phyloP scores from a whole-genome alignment of 768 basidiomycete species.

The Tylopilus vinaceipallidus region DNA sequence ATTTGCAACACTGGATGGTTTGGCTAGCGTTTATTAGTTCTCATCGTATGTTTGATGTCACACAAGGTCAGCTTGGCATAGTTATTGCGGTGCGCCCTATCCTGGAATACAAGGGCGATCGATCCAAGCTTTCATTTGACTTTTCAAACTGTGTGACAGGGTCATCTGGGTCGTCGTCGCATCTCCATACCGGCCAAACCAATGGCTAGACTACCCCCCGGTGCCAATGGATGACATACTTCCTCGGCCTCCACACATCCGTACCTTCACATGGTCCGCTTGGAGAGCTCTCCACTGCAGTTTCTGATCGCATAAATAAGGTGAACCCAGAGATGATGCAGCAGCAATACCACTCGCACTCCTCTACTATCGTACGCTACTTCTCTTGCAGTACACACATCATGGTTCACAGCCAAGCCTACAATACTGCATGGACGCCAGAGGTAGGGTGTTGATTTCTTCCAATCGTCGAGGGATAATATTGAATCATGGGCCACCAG shows the following conservation, averaged over 20 bases:
- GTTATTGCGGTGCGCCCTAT: background rate
- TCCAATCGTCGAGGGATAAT: background rate
- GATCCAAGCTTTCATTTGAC: constrained; percentile 3
- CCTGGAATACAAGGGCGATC: constrained; percentile 5
- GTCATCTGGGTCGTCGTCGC: background rate
- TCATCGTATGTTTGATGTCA: constrained; percentile 6
- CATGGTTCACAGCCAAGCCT: constrained; percentile 2
- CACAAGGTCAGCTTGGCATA: background rate
- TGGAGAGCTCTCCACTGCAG: constrained; percentile 20
- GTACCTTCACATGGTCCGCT: constrained; percentile 15
- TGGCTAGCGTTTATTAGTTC: constrained; percentile 6
- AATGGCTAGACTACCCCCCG: constrained; percentile 14
- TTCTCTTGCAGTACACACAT: background rate
- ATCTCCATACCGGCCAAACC: constrained; percentile 12
- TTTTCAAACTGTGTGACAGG: constrained; percentile 11
- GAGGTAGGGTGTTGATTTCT: constrained; percentile 3
- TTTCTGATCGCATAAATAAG: constrained; percentile 20
- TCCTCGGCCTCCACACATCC: constrained; percentile 14
- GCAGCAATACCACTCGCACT: constrained; percentile 7
- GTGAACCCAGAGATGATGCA: background rate
- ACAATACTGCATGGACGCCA: background rate
- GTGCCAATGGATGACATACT: constrained; percentile 11
- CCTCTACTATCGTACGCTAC: background rate
- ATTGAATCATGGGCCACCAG: constrained; percentile 11
- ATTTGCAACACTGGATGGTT: constrained; percentile 27